Evolutionary conservation across 495 filamentous ascomycete genomes (phyloP).

Genomic region (Tuber indicum): DNA sequence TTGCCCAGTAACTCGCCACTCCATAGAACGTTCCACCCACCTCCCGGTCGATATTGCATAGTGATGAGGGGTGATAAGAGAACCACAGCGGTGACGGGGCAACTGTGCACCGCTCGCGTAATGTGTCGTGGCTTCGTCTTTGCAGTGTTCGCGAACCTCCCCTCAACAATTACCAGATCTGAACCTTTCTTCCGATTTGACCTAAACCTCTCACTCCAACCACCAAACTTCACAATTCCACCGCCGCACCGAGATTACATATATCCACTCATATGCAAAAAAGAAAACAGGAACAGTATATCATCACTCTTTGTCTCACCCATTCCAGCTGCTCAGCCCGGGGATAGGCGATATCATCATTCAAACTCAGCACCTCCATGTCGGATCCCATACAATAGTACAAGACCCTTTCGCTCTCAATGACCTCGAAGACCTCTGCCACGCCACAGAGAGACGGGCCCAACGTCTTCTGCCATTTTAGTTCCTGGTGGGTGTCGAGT

Average conservation of each 20-base stretch:
- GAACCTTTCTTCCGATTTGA: not conserved
- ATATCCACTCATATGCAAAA: not conserved
- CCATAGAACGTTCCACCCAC: not conserved
- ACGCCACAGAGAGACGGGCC: not conserved
- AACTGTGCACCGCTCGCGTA: not conserved
- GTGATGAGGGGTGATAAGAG: not conserved
- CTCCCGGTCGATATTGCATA: not conserved
- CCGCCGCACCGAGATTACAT: not conserved
- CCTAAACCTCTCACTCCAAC: not conserved
- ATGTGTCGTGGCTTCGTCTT: not conserved
- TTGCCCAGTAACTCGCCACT: not conserved
- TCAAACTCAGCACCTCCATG: not conserved
- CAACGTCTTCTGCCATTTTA: conserved; percentile 4
- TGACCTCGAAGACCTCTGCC: conserved; percentile 1
- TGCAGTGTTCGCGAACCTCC: not conserved
- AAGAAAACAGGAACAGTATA: not conserved
- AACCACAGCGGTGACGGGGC: not conserved
- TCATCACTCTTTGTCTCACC: not conserved
- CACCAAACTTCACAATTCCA: not conserved
- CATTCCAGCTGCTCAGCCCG: not conserved
- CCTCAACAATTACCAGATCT: not conserved
- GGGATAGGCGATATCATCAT: not conserved
- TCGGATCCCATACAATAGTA: conserved; percentile 1
- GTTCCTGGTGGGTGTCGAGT: not conserved
- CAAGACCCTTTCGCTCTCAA: conserved; percentile 2